Conservation (phyloP, 176 grass and related monocot genomes). For the Avena insularis region DNA sequence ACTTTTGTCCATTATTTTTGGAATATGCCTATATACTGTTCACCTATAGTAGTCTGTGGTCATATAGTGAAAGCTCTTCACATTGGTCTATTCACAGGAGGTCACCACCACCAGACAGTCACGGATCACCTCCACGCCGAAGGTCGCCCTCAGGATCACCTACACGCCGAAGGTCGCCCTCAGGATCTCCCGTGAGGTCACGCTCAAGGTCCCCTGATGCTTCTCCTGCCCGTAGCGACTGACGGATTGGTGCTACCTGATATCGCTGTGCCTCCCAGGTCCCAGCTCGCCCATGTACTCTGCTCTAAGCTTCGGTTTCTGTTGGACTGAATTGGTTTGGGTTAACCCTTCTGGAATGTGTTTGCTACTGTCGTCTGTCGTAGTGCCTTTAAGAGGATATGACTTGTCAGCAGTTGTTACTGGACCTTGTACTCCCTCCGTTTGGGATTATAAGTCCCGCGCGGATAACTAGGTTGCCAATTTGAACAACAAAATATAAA, state of each 20-base stretch:
- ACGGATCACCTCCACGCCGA: constrained; percentile 38
- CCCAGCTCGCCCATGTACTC: not conserved
- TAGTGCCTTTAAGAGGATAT: not conserved
- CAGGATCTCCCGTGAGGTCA: constrained; percentile 59
- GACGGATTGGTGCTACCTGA: not conserved
- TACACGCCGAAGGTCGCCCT: constrained; percentile 43
- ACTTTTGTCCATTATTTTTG: not conserved
- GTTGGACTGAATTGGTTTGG: not conserved
- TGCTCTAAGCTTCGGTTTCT: not conserved
- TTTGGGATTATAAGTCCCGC: too few relatives aligned
- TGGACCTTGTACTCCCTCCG: constrained; percentile 4
- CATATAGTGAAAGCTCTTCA: not conserved
- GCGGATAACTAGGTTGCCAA: too few relatives aligned
- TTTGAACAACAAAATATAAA: too few relatives aligned
- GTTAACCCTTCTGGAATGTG: not conserved
- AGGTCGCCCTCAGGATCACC: constrained; percentile 58
- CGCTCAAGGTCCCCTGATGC: constrained; percentile 63
- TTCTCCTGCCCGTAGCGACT: constrained; percentile 51
- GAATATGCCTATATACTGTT: too few relatives aligned
- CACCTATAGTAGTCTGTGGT: not conserved
- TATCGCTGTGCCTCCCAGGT: not conserved
- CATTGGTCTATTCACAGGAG: constrained; percentile 41
- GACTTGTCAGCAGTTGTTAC: too few relatives aligned
- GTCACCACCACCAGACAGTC: constrained; percentile 16
- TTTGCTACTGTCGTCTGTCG: too few relatives aligned